Evolutionary conservation across 1,139 yeast genomes (phyloP).

Genomic region (Yamadazyma spencermartinsiae): DNA sequence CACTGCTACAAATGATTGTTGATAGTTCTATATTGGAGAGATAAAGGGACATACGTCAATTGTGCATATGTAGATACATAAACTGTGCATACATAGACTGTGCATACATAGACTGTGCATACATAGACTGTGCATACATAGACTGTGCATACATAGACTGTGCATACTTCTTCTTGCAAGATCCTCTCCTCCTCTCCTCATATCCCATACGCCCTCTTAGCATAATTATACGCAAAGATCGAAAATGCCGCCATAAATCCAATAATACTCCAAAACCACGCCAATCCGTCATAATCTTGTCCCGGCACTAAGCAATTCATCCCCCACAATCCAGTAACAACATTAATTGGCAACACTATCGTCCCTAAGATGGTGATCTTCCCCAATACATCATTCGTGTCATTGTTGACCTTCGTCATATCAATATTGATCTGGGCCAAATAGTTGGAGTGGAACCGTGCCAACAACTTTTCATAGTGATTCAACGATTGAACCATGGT

Average conservation of each 20-base stretch:
- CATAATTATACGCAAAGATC: constrained; percentile 42
- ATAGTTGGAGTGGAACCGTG: constrained; percentile 92
- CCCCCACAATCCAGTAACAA: constrained; percentile 97
- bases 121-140: too few relatives aligned
- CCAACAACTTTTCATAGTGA: constrained; percentile 90
- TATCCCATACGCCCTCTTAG: constrained; percentile 44
- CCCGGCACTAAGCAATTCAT: constrained; percentile 98
- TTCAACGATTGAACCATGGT: constrained; percentile 95
- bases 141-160: too few relatives aligned
- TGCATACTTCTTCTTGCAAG: too few relatives aligned
- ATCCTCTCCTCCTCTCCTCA: too few relatives aligned
- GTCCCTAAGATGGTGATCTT: constrained; percentile 94
- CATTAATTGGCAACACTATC: constrained; percentile 88
- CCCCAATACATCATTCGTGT: constrained; percentile 93
- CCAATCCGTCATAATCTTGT: constrained; percentile 66
- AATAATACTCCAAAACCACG: constrained; percentile 70
- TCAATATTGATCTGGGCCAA: constrained; percentile 95
- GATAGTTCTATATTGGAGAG: too few relatives aligned
- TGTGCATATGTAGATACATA: too few relatives aligned
- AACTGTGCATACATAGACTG: too few relatives aligned
- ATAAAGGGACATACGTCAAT: too few relatives aligned
- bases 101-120: too few relatives aligned
- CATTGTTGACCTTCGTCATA: constrained; percentile 96
- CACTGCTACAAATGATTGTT: too few relatives aligned
- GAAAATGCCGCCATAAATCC: constrained; percentile 38